A percentile compares a stretch with the other conserved stretches of the same genome.
phyloP scores from a whole-genome alignment of 83 land plant genomes.

The Picea mariana region DNA sequence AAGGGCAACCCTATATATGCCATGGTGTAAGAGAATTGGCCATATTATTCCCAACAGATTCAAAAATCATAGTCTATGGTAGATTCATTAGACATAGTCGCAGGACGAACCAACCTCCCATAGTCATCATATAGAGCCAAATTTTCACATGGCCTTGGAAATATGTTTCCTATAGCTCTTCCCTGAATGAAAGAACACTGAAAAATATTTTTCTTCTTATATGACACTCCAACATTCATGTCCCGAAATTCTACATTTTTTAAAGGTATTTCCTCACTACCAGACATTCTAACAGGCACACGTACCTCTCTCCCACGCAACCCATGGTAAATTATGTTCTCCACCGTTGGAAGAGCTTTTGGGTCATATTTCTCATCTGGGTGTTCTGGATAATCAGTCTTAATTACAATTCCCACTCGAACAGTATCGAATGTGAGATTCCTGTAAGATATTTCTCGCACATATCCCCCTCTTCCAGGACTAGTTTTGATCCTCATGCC shows the following conservation, averaged over 20 bases:
- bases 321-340: constrained; percentile 59
- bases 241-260: constrained; percentile 65
- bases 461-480: constrained; percentile 92
- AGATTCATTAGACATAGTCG: constrained; percentile 45
- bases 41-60: constrained; percentile 11
- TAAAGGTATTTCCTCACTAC: constrained; percentile 76
- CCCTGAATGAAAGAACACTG: constrained; percentile 85
- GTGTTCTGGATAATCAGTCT: constrained; percentile 94
- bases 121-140: constrained; percentile 68
- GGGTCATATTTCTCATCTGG: constrained; percentile 77
- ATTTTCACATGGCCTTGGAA: constrained; percentile 88
- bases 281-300: constrained; percentile 87
- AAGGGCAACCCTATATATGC: not conserved
- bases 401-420: constrained; percentile 89
- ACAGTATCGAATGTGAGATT: constrained; percentile 77
- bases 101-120: constrained; percentile 41
- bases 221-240: constrained; percentile 83
- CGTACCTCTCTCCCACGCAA: constrained; percentile 75
- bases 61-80: constrained; percentile 67
- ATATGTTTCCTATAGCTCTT: constrained; percentile 72
- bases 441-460: constrained; percentile 60
- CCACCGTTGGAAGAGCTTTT: constrained; percentile 63
- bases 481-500: constrained; percentile 89
- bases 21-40: not conserved
- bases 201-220: constrained; percentile 88